A percentile compares a stretch with the other conserved stretches of the same genome.
Conservation (phyloP, 768 basidiomycete species). For the Saitozyma sp. region DNA sequence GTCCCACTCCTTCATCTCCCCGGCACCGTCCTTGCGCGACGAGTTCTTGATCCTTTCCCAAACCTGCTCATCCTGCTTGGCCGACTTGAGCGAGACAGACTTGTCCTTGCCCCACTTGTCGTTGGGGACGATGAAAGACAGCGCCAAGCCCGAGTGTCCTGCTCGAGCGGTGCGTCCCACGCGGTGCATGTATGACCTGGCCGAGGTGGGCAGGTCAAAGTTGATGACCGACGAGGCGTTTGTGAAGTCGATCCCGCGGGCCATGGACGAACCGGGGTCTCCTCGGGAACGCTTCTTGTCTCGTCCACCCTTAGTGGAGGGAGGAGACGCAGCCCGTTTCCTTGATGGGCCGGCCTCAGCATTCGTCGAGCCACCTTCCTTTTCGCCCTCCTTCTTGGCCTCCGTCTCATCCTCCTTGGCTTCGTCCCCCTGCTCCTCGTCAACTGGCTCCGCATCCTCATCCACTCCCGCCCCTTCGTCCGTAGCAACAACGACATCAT, state of each 20-base stretch:
- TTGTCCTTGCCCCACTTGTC: conserved; percentile 52
- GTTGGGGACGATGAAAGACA: conserved; percentile 76
- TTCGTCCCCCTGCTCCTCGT: conserved; percentile 52
- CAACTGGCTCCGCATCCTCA: conserved; percentile 43
- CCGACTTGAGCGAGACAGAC: conserved; percentile 69
- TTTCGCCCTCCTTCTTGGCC: conserved; percentile 4
- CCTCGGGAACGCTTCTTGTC: conserved; percentile 38
- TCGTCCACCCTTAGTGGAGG: conserved; percentile 54
- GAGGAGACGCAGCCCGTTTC: conserved; percentile 56
- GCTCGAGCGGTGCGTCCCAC: conserved; percentile 96
- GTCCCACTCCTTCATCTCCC: conserved; percentile 77
- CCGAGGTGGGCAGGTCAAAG: conserved; percentile 89
- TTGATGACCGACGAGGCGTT: conserved; percentile 97
- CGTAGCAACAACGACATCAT: conserved; percentile 97
- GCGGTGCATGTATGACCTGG: conserved; percentile 88
- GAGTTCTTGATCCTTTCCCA: conserved; percentile 73
- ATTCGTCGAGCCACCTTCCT: neutral
- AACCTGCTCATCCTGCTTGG: conserved; percentile 72
- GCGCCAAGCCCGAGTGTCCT: conserved; percentile 83
- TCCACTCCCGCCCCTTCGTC: conserved; percentile 71
- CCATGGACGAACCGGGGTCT: conserved; percentile 86
- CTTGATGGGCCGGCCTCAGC: conserved; percentile 51
- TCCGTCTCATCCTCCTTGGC: conserved; percentile 38
- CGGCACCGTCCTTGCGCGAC: conserved; percentile 63
- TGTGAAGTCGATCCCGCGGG: conserved; percentile 93